Base-by-base conservation (phyloP, 1,284 basidiomycete species). In the Rhodofomes roseus region DNA sequence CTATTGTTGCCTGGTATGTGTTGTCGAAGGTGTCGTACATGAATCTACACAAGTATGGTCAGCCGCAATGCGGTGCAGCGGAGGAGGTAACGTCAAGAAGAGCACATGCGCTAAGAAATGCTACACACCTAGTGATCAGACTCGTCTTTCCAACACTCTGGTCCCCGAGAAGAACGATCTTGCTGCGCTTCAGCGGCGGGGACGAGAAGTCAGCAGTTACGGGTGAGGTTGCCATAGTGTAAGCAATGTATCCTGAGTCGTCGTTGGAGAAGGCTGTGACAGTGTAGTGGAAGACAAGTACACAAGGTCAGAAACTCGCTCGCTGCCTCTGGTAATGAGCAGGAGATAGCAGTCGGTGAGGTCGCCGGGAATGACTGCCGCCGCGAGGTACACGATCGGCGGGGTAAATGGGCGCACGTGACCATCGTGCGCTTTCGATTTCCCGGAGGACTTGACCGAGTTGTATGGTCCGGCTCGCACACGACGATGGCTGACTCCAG, bases 21-120 rank as follows among this genome's bases (percentile, higher is more conserved):
- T 97, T 98, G 81, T 99, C 97, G 74, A 99, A 99, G 0, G 97
- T 98, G 77, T 99, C 97, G 76, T 99, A 99, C 96, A 98, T 98
- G 73, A 93, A 93, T 73, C 94, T 95, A 69, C 39, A 25, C n/a
- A 27, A 12, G 53, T 27, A 27, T 29, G 16, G 37, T 54, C 54
- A 11, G 20, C 31, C 50, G 29, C 29, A n/a, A 4, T 36, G 25
- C 20, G 1, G 31, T 36, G 20, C 11, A 53, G 46, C 40, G 37
- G 39, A 25, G 14, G 34, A 52, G 25, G 25, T 48, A 18, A 37
- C 18, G 27, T 37, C 46, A 12, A 7, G 4, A 8, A 36, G 34
- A 39, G 36, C 2, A 37, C 31, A 34, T 52, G 37, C 43, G 36
- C 12, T 2, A 12, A 18, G 54, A 23, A 31, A 36, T 20, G 51